Evolutionary conservation across 441 rosid genomes (phyloP).

Genomic region (Erodium moschatum): DNA sequence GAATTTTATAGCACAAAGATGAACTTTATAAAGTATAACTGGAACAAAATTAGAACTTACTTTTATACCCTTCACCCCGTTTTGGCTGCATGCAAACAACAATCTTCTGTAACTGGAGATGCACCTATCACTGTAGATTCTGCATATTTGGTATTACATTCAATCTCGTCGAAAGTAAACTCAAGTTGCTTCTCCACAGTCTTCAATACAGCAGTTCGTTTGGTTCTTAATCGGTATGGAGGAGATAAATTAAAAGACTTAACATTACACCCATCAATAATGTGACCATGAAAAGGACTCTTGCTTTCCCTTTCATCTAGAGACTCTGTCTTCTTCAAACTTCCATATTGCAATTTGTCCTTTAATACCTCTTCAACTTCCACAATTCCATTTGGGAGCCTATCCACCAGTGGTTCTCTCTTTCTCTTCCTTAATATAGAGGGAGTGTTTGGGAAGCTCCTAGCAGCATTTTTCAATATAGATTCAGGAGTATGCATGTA

Average conservation of each 20-base stretch:
- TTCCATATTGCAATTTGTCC: slow-evolving; percentile 19
- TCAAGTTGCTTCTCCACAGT: slow-evolving; percentile 91
- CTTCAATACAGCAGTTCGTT: slow-evolving; percentile 66
- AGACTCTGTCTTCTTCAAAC: not conserved
- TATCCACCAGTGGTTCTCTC: slow-evolving; percentile 25
- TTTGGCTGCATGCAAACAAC: slow-evolving; percentile 27
- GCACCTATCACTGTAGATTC: slow-evolving; percentile 18
- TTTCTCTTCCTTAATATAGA: slow-evolving; percentile 77
- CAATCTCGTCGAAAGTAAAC: slow-evolving; percentile 42
- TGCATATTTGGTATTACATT: slow-evolving; percentile 29
- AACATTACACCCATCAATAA: slow-evolving; percentile 24
- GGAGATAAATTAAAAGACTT: slow-evolving; percentile 73
- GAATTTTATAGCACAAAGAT: not conserved
- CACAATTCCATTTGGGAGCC: slow-evolving; percentile 22
- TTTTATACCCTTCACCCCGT: slow-evolving; percentile 28
- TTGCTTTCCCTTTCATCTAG: slow-evolving; percentile 29
- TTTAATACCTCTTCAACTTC: slow-evolving; percentile 27
- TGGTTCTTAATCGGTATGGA: slow-evolving; percentile 74
- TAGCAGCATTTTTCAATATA: slow-evolving; percentile 65
- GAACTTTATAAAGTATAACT: not conserved
- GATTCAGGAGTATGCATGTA: slow-evolving; percentile 57
- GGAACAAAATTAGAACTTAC: slow-evolving; percentile 30
- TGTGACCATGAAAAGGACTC: slow-evolving; percentile 30
- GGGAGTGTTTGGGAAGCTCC: slow-evolving; percentile 75
- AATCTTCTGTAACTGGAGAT: slow-evolving; percentile 34